Percentiles rank a stretch among this genome's conserved stretches.
These are phyloP conservation scores for Madurella mycetomatis DNA, from an alignment of 2,329 filamentous ascomycete genomes.

Conservation along the genomic window DNA sequence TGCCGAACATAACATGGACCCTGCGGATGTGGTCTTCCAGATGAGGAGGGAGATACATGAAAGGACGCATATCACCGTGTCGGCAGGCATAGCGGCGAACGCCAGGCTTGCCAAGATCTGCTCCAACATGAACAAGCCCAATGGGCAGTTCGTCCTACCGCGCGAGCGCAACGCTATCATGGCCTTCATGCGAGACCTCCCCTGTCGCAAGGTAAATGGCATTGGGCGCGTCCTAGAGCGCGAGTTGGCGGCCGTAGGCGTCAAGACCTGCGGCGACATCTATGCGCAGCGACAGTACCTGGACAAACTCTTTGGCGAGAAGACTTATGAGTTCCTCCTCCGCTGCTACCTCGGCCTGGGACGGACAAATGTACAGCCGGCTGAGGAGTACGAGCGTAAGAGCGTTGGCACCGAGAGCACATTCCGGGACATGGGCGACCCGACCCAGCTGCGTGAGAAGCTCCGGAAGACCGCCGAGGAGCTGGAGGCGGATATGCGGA, in stretches of 20 bases:
- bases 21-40: constrained; percentile 70
- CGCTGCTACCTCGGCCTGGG: constrained; percentile 82
- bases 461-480: constrained; percentile 78
- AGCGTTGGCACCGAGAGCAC: constrained; percentile 88
- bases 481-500: constrained; percentile 76
- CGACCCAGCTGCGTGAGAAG: constrained; percentile 66
- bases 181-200: constrained; percentile 77
- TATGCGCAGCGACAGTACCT: constrained; percentile 71
- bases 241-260: constrained; percentile 79
- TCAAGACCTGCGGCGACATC: constrained; percentile 86
- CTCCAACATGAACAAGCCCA: constrained; percentile 93
- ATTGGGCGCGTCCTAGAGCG: constrained; percentile 92
- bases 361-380: constrained; percentile 76
- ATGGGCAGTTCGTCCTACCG: constrained; percentile 78
- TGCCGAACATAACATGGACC: constrained; percentile 57
- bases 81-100: constrained; percentile 90
- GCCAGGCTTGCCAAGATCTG: constrained; percentile 92
- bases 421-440: constrained; percentile 73
- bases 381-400: constrained; percentile 86
- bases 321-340: constrained; percentile 82
- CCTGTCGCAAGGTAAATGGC: constrained; percentile 88
- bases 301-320: constrained; percentile 79
- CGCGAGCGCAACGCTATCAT: constrained; percentile 72
- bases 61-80: constrained; percentile 79
- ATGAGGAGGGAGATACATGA: constrained; percentile 73